Percentiles rank a stretch among this genome's conserved stretches.
Conservation (phyloP, 2,329 filamentous ascomycete species). For the Penicillium sp. region DNA sequence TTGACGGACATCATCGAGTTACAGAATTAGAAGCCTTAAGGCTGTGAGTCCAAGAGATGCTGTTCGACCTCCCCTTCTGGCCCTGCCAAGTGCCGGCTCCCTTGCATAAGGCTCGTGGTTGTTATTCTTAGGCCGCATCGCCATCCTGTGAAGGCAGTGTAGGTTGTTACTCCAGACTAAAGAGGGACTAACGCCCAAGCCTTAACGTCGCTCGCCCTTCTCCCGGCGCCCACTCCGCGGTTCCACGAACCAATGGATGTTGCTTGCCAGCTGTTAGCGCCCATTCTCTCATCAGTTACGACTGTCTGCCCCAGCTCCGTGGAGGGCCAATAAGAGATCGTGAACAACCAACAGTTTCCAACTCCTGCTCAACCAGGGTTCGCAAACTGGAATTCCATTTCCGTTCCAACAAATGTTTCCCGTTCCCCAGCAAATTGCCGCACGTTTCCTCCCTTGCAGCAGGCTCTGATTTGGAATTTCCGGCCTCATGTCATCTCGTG, state of each 20-base stretch:
- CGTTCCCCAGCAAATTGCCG: not conserved
- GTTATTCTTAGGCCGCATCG: constrained; percentile 10
- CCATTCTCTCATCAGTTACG: not conserved
- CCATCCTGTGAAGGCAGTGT: not conserved
- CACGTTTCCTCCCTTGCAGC: constrained; percentile 2
- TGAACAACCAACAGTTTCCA: constrained; percentile 1
- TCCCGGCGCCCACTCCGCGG: constrained; percentile 1
- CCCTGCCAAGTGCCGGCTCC: not conserved
- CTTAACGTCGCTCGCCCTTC: not conserved
- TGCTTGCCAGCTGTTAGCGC: constrained; percentile 1
- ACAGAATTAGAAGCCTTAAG: not conserved
- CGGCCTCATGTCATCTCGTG: not conserved
- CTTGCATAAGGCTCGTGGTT: not conserved
- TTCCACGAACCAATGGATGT: not conserved
- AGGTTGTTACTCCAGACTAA: not conserved
- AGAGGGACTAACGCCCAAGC: not conserved
- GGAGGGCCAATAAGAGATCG: not conserved
- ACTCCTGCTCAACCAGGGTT: constrained; percentile 3
- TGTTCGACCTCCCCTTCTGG: not conserved
- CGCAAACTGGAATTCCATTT: constrained; percentile 3
- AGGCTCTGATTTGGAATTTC: not conserved
- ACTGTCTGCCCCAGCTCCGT: not conserved
- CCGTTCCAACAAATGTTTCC: not conserved
- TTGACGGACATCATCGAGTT: not conserved
- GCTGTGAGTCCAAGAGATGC: not conserved